phyloP scores from a whole-genome alignment of 306 rosid species.

The Pyrus pyrifolia region DNA sequence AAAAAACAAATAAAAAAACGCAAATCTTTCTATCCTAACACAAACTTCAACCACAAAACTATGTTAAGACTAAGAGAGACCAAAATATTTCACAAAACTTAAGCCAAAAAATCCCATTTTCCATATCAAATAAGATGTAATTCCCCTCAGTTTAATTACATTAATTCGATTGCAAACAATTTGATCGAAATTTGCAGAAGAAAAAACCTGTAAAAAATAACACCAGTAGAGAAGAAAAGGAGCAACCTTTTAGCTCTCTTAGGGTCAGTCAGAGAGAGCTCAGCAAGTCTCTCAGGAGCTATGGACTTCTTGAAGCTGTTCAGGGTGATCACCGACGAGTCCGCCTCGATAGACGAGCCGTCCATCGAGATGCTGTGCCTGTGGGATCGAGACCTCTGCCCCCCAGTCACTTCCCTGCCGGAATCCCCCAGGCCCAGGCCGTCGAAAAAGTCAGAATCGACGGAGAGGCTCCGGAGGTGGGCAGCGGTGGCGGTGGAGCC shows the following conservation, averaged over 20 bases:
- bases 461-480: constrained; percentile 72
- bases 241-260: constrained; percentile 81
- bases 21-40: neutral
- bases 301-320: constrained; percentile 70
- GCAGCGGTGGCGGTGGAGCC: constrained; percentile 8
- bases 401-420: constrained; percentile 25
- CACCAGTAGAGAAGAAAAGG: neutral
- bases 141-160: neutral
- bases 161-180: neutral
- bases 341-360: constrained; percentile 67
- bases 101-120: neutral
- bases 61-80: neutral
- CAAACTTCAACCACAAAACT: neutral
- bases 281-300: constrained; percentile 87
- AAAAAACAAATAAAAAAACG: no score
- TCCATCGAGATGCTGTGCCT: constrained; percentile 87
- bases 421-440: constrained; percentile 38
- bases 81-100: neutral
- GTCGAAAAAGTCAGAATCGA: constrained; percentile 89
- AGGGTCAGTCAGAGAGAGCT: constrained; percentile 88
- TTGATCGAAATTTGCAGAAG: neutral
- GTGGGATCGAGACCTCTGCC: constrained; percentile 39
- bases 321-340: constrained; percentile 18
- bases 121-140: neutral
- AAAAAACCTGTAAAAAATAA: neutral